These are phyloP conservation scores for Bolboschoenus planiculmis DNA, from an alignment of 176 grass and related monocot species.

Conservation along the genomic window DNA sequence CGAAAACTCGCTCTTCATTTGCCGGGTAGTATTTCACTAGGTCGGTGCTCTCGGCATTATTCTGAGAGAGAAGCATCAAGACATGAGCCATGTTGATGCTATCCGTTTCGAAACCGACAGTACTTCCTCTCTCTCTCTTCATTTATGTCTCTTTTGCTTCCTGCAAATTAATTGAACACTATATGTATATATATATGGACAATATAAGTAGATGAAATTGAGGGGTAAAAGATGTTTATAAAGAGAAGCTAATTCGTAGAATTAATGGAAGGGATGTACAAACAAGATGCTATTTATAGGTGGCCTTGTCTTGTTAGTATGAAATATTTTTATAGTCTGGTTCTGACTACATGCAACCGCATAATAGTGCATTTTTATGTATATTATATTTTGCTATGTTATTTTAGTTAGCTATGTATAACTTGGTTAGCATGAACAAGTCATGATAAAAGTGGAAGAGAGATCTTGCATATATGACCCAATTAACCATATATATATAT, in stretches of 20 bases:
- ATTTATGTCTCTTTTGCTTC: constrained; percentile 7
- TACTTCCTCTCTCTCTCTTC: constrained; percentile 51
- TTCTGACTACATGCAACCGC: background rate
- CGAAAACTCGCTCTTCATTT: constrained; percentile 48
- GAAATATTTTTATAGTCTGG: background rate
- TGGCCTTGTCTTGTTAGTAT: background rate
- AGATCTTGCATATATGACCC: background rate
- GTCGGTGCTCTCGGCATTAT: background rate
- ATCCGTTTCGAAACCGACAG: constrained; percentile 20
- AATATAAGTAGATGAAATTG: background rate
- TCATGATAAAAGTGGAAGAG: background rate
- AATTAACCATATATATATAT: too few species aligned
- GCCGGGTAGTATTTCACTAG: background rate
- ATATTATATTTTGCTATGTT: background rate
- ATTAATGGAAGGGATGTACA: background rate
- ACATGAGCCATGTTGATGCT: constrained; percentile 55
- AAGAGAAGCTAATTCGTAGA: background rate
- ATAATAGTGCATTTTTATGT: background rate
- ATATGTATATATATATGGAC: background rate
- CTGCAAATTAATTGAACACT: background rate
- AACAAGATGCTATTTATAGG: background rate
- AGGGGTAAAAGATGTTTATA: background rate
- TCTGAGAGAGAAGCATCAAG: constrained; percentile 55
- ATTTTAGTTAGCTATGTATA: background rate
- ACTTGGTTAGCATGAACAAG: background rate